Evolutionary conservation across 2,329 filamentous ascomycete genomes (phyloP).

Genomic region (Colletotrichum siamense): DNA sequence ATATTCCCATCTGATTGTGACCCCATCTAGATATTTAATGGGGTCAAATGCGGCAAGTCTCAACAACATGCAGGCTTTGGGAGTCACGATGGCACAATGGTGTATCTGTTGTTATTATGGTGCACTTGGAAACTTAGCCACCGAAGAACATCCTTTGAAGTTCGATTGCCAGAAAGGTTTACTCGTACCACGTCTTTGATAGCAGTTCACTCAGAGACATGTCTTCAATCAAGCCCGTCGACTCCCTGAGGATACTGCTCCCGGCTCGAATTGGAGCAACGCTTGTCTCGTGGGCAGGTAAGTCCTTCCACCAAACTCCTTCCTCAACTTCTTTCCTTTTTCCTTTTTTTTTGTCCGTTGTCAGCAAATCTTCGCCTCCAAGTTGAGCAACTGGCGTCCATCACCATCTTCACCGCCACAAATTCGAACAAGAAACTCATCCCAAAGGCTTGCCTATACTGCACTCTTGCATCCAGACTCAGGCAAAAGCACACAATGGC

Average conservation of each 20-base stretch:
- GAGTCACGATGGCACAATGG: background rate
- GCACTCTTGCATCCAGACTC: background rate
- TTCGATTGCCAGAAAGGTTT: fast-evolving
- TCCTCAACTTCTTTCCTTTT: background rate
- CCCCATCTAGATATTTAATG: background rate
- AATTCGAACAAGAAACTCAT: background rate
- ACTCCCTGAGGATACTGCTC: background rate
- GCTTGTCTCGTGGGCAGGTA: background rate
- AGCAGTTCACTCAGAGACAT: background rate
- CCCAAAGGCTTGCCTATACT: fast-evolving
- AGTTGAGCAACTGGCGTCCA: background rate
- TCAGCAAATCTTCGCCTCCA: background rate
- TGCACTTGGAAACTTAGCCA: background rate
- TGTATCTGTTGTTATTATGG: fast-evolving
- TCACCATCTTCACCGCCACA: background rate
- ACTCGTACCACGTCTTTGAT: background rate
- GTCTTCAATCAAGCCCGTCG: background rate
- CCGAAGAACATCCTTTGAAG: fast-evolving
- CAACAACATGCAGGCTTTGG: background rate
- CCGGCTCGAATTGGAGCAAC: background rate
- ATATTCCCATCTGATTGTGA: background rate
- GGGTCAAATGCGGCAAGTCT: background rate
- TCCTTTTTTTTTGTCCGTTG: background rate
- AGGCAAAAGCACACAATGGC: background rate
- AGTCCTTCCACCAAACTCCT: background rate